A percentile compares a stretch with the other conserved stretches of the same genome.
Conservation (phyloP, 2,329 filamentous ascomycete genomes). For the Raffaelea ambrosiae region DNA sequence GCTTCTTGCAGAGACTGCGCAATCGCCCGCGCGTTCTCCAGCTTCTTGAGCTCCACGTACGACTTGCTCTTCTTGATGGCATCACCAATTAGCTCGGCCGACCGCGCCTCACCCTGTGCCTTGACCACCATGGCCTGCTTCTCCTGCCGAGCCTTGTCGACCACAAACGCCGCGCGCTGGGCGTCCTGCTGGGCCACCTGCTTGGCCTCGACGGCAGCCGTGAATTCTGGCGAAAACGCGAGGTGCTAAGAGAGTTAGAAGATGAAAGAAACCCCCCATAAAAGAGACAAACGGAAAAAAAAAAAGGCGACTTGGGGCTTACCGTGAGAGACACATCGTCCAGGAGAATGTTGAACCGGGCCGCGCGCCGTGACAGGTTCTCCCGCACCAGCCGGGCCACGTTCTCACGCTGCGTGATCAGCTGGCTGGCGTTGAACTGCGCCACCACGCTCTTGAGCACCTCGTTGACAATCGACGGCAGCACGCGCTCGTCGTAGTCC, state of each 20-base stretch:
- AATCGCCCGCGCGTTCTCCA: slow-evolving; percentile 89
- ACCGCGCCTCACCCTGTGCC: slow-evolving; percentile 97
- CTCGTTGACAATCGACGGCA: slow-evolving; percentile 97
- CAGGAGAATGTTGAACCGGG: slow-evolving; percentile 92
- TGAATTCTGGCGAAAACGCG: slow-evolving; percentile 66
- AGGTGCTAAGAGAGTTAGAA: slow-evolving; percentile 42
- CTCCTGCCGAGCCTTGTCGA: slow-evolving; percentile 98
- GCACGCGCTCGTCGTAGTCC: slow-evolving; percentile 93
- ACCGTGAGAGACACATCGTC: slow-evolving; percentile 97
- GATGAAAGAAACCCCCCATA: not conserved
- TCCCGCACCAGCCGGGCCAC: slow-evolving; percentile 87
- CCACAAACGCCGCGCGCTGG: slow-evolving; percentile 91
- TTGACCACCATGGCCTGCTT: slow-evolving; percentile 98
- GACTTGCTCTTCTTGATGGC: slow-evolving; percentile 99
- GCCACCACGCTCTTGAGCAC: slow-evolving; percentile 97
- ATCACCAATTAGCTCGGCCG: slow-evolving; percentile 94
- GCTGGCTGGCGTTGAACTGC: slow-evolving; percentile 95
- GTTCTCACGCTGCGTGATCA: slow-evolving; percentile 98
- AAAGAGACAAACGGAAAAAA: not conserved
- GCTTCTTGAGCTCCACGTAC: slow-evolving; percentile 95
- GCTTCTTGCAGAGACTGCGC: slow-evolving; percentile 80
- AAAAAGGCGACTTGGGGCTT: slow-evolving; percentile 30
- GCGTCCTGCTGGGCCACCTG: slow-evolving; percentile 84
- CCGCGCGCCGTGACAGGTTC: slow-evolving; percentile 82
- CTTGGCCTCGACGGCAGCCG: slow-evolving; percentile 64